Evolutionary conservation across 371 early-diverging fungal species (phyloP).

Genomic region (Apophysomyces ossiformis): DNA sequence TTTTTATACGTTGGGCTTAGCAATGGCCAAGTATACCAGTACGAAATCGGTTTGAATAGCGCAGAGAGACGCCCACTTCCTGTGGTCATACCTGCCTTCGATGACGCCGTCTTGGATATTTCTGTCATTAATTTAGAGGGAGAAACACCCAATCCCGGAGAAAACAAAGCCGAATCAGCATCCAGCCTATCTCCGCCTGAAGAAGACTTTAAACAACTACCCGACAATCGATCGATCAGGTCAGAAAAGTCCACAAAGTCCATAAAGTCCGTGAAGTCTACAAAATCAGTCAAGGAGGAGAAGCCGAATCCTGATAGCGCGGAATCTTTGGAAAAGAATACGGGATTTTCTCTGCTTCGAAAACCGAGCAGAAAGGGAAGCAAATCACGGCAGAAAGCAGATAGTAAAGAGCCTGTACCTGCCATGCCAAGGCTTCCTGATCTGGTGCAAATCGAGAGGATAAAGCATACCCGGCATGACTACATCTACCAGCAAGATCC

Average conservation of each 20-base stretch:
- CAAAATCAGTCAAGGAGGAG: neutral
- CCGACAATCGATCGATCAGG: neutral
- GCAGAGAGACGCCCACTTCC: neutral
- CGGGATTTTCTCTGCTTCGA: slow-evolving; percentile 7
- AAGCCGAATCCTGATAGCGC: neutral
- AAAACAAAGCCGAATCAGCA: neutral
- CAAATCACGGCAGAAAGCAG: slow-evolving; percentile 6
- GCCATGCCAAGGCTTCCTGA: slow-evolving; percentile 3
- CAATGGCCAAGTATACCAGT: slow-evolving; percentile 43
- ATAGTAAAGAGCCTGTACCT: neutral
- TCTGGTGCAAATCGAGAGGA: neutral
- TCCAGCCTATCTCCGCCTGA: too few species aligned
- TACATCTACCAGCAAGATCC: slow-evolving; percentile 41
- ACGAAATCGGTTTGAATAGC: slow-evolving; percentile 18
- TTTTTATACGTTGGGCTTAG: slow-evolving; percentile 34
- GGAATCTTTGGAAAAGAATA: slow-evolving; percentile 9
- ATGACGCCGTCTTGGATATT: slow-evolving; percentile 20
- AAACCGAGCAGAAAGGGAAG: slow-evolving; percentile 12
- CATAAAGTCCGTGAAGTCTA: neutral
- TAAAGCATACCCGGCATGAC: slow-evolving; percentile 22
- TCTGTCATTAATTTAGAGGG: slow-evolving; percentile 33
- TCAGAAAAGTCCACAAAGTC: neutral
- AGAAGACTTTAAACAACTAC: neutral
- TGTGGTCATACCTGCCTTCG: neutral
- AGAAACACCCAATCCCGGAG: slow-evolving; percentile 5